phyloP scores from a whole-genome alignment of 1,284 basidiomycete genomes.

The Ustilago esculenta region DNA sequence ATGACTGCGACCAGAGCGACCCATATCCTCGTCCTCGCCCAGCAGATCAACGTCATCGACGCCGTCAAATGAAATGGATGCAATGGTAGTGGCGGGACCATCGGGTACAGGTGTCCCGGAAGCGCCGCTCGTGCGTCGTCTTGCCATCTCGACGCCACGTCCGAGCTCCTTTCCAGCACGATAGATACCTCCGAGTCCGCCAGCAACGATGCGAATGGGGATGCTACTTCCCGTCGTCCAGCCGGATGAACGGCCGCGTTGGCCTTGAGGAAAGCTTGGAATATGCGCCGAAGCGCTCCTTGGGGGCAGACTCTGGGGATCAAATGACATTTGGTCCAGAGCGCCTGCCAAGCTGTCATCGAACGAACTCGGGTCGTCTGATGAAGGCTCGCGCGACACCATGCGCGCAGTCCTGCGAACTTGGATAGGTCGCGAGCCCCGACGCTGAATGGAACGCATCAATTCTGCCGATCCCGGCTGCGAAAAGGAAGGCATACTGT shows the following conservation, averaged over 20 bases:
- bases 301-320: conserved; percentile 9
- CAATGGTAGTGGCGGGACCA: neutral
- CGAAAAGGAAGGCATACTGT: neutral
- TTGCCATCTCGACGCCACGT: conserved; percentile 42
- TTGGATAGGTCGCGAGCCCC: conserved; percentile 21
- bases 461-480: neutral
- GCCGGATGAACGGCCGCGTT: conserved; percentile 30
- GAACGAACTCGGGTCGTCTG: conserved; percentile 15
- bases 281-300: conserved; percentile 34
- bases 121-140: conserved; percentile 27
- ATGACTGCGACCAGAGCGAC: conserved; percentile 1
- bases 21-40: conserved; percentile 14
- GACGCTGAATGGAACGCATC: conserved; percentile 16
- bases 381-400: conserved; percentile 21
- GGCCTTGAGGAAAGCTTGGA: conserved; percentile 47
- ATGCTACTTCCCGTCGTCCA: conserved; percentile 44
- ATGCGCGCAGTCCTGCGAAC: conserved; percentile 37
- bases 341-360: conserved; percentile 35
- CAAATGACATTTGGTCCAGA: conserved; percentile 31
- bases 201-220: conserved; percentile 47
- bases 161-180: conserved; percentile 45
- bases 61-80: conserved; percentile 39
- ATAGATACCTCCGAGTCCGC: conserved; percentile 43
- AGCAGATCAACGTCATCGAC: conserved; percentile 36
- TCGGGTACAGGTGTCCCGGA: conserved; percentile 2